phyloP scores from a whole-genome alignment of 352 stramenopile species.

The Globisporangium carolinianum region DNA sequence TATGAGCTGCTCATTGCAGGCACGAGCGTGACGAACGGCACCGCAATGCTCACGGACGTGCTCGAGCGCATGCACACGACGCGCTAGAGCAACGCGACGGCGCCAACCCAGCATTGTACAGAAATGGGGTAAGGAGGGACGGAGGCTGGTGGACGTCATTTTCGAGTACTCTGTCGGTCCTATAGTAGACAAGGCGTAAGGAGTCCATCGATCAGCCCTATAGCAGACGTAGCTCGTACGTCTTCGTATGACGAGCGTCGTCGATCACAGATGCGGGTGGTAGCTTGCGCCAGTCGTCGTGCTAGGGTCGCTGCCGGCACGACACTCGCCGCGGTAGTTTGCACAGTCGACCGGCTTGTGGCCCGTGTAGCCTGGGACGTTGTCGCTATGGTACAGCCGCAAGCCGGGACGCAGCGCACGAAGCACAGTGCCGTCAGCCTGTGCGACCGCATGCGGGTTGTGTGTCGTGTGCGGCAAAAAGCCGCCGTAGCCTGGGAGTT shows the following conservation, averaged over 20 bases:
- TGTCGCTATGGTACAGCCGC: constrained; percentile 75
- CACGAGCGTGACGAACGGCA: constrained; percentile 55
- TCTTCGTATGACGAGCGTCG: neutral
- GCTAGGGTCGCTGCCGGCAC: constrained; percentile 39
- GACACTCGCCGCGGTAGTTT: constrained; percentile 76
- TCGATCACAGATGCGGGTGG: constrained; percentile 37
- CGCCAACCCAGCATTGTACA: neutral
- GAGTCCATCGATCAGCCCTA: neutral
- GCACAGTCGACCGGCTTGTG: constrained; percentile 68
- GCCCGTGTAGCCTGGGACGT: constrained; percentile 78
- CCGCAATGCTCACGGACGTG: constrained; percentile 37
- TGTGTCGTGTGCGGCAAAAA: constrained; percentile 57
- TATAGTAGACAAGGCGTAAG: neutral
- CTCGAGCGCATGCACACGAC: constrained; percentile 40
- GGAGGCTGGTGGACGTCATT: no score
- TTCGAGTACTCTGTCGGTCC: no score
- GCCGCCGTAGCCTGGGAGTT: constrained; percentile 73
- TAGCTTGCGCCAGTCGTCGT: constrained; percentile 66
- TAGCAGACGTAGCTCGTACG: neutral
- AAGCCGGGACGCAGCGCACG: constrained; percentile 35
- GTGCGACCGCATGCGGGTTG: constrained; percentile 47
- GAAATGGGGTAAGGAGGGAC: no score
- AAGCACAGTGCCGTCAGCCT: constrained; percentile 39
- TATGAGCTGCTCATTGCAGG: constrained; percentile 52
- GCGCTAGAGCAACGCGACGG: constrained; percentile 1